Conservation (phyloP, 2,329 filamentous ascomycete species). For the Colletotrichum musicola region DNA sequence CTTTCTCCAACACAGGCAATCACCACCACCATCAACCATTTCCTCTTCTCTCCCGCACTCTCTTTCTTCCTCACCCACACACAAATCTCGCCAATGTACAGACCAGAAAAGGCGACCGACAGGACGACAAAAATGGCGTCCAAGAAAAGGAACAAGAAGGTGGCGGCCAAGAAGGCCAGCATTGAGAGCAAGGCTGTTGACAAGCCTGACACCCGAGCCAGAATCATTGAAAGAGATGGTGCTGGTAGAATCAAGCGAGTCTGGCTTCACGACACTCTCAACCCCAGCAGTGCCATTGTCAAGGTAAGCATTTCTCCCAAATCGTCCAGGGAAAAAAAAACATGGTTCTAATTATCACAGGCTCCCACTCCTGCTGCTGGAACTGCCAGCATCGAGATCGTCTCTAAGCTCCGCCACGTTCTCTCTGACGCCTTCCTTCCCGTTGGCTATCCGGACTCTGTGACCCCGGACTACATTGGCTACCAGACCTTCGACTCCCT, state of each 20-base stretch:
- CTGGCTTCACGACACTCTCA: slow-evolving; percentile 20
- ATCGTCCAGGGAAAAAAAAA: not conserved
- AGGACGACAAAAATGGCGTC: too few species aligned
- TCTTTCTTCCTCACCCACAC: too few species aligned
- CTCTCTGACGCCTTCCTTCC: slow-evolving; percentile 82
- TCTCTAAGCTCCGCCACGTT: slow-evolving; percentile 41
- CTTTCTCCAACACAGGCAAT: not conserved
- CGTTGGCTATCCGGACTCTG: slow-evolving; percentile 88
- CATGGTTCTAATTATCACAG: not conserved
- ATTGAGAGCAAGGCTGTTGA: too few species aligned
- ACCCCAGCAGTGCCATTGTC: not conserved
- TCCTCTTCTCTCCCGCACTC: too few species aligned
- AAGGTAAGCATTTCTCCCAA: slow-evolving; percentile 16
- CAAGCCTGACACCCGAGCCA: too few species aligned
- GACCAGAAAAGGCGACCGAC: too few species aligned
- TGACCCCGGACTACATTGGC: slow-evolving; percentile 85
- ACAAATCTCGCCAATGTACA: too few species aligned
- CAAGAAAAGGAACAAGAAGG: too few species aligned
- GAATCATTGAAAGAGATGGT: slow-evolving; percentile 28
- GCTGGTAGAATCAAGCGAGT: slow-evolving; percentile 13
- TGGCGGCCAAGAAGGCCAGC: too few species aligned
- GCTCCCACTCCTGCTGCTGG: not conserved
- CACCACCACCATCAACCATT: not conserved
- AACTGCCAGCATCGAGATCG: not conserved
- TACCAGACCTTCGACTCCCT: slow-evolving; percentile 80